These are phyloP conservation scores for Lathyrus sativus DNA, from an alignment of 306 rosid species.

Conservation along the genomic window DNA sequence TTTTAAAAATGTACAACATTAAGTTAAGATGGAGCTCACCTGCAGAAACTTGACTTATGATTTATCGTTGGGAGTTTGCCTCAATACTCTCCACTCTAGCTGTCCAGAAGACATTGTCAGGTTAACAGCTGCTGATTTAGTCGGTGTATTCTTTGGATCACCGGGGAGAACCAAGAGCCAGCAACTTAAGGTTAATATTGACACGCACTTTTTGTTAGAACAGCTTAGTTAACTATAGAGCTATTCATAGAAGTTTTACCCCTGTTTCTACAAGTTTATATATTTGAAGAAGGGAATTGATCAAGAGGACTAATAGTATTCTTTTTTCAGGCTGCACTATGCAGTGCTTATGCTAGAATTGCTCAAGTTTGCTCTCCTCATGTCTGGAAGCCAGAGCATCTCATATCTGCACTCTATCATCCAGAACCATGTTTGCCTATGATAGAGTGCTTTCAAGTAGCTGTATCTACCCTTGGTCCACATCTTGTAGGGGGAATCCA, in stretches of 20 bases:
- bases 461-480: conserved; percentile 72
- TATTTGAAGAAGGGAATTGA: conserved; percentile 38
- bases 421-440: conserved; percentile 65
- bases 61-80: conserved; percentile 81
- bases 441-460: conserved; percentile 78
- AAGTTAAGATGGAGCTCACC: conserved; percentile 39
- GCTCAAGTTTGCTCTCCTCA: conserved; percentile 74
- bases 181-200: conserved; percentile 80
- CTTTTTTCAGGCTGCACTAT: conserved; percentile 70
- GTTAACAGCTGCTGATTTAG: conserved; percentile 77
- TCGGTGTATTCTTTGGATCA: conserved; percentile 62
- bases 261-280: conserved; percentile 34
- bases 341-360: conserved; percentile 74
- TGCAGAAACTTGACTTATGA: conserved; percentile 79
- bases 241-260: conserved; percentile 11
- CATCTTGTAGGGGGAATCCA: conserved; percentile 56
- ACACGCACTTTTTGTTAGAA: conserved; percentile 37
- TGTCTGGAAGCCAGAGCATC: conserved; percentile 88
- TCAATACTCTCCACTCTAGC: conserved; percentile 63
- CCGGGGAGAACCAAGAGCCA: conserved; percentile 74
- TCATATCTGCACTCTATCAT: conserved; percentile 57
- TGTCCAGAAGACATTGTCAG: conserved; percentile 73
- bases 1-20: conserved; percentile 27
- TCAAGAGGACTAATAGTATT: conserved; percentile 35
- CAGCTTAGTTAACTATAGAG: conserved; percentile 36